phyloP scores from a whole-genome alignment of 2,329 filamentous ascomycete genomes.

The Phialemoniopsis sp. region DNA sequence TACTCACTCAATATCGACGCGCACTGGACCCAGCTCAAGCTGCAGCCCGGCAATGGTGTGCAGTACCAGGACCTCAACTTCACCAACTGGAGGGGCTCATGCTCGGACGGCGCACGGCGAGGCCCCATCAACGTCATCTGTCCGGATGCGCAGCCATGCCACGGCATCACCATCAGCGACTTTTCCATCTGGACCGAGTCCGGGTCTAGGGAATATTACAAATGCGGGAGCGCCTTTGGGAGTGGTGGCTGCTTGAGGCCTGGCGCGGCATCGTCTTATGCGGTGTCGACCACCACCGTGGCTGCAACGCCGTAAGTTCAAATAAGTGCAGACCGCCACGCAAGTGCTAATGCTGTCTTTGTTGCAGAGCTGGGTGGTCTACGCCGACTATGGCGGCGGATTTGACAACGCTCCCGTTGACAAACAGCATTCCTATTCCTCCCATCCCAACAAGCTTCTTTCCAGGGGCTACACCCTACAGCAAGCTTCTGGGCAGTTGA shows the following conservation, averaged over 20 bases:
- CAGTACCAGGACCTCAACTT: constrained; percentile 47
- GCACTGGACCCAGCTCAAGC: constrained; percentile 33
- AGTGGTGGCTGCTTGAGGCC: constrained; percentile 10
- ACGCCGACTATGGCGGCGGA: constrained; percentile 13
- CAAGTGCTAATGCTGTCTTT: too few species aligned
- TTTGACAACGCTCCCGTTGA: constrained; percentile 10
- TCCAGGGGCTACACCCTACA: constrained; percentile 11
- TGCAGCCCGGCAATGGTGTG: constrained; percentile 41
- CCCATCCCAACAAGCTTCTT: constrained; percentile 13
- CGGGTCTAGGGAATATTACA: constrained; percentile 8
- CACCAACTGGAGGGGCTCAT: constrained; percentile 51
- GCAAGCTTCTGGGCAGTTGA: constrained; percentile 6
- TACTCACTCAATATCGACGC: constrained; percentile 53
- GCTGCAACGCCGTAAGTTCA: constrained; percentile 5
- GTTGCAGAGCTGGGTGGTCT: constrained; percentile 3
- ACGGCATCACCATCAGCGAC: constrained; percentile 9
- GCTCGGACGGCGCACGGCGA: constrained; percentile 40
- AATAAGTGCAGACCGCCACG: too few species aligned
- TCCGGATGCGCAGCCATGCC: constrained; percentile 10
- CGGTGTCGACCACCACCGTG: constrained; percentile 4
- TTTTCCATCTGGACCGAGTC: constrained; percentile 16
- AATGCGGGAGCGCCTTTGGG: constrained; percentile 14
- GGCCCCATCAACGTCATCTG: constrained; percentile 45
- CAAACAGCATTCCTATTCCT: constrained; percentile 11
- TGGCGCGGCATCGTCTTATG: constrained; percentile 4